phyloP scores from a whole-genome alignment of 2,329 filamentous ascomycete species.

The Trichoderma aggressivum region DNA sequence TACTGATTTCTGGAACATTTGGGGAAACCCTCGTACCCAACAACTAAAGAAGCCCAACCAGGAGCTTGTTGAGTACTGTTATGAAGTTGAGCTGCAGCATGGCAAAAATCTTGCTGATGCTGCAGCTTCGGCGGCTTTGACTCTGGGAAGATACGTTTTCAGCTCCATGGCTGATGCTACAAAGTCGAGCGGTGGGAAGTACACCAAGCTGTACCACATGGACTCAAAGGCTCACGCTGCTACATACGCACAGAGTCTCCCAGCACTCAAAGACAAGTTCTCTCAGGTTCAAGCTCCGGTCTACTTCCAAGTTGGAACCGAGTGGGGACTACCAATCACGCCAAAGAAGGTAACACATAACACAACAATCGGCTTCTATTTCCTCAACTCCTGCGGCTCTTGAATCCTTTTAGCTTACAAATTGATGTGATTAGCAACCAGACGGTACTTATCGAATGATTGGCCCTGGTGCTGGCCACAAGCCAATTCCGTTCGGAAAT shows the following conservation, averaged over 20 bases:
- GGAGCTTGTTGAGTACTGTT: conserved; percentile 24
- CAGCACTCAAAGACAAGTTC: conserved; percentile 16
- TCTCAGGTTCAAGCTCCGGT: conserved; percentile 22
- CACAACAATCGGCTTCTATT: background rate
- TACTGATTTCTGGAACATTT: conserved; percentile 30
- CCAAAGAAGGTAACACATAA: conserved; percentile 20
- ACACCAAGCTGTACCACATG: conserved; percentile 40
- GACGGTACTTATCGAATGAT: conserved; percentile 22
- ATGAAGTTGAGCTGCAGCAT: conserved; percentile 37
- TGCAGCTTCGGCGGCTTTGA: conserved; percentile 29
- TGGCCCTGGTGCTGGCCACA: conserved; percentile 20
- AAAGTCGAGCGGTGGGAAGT: conserved; percentile 40
- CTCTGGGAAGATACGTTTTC: conserved; percentile 38
- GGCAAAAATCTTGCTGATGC: conserved; percentile 36
- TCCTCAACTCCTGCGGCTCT: background rate
- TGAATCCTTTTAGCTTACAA: background rate
- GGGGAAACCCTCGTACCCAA: conserved; percentile 40
- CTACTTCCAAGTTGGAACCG: conserved; percentile 18
- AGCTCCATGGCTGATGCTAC: conserved; percentile 36
- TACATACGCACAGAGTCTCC: conserved; percentile 27
- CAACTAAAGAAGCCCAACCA: conserved; percentile 30
- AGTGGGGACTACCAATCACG: conserved; percentile 21
- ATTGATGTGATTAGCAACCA: conserved; percentile 1
- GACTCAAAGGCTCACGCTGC: conserved; percentile 38
- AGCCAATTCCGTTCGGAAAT: conserved; percentile 20